Evolutionary conservation across 2,329 filamentous ascomycete species (phyloP).

Genomic region (Coniochaeta sp.): DNA sequence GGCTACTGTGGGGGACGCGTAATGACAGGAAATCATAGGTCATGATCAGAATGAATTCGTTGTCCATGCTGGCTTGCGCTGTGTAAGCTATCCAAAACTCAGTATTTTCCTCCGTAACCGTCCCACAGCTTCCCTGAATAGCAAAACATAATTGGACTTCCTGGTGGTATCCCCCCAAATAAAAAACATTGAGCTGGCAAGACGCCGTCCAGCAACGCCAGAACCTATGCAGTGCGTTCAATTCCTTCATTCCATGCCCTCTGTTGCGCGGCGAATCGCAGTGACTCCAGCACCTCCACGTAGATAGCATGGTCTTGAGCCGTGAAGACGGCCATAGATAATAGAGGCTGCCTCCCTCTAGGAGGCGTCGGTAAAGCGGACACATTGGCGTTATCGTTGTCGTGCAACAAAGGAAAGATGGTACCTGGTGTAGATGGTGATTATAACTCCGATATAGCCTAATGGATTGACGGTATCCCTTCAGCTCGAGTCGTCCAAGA

Average conservation of each 20-base stretch:
- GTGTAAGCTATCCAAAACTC: neutral
- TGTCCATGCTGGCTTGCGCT: neutral
- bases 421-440: neutral
- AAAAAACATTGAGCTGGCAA: too few species aligned
- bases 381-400: neutral
- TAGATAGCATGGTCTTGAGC: too few species aligned
- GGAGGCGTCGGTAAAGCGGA: neutral
- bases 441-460: neutral
- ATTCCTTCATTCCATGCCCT: neutral
- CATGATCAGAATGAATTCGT: neutral
- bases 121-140: neutral
- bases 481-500: neutral
- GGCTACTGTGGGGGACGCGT: neutral
- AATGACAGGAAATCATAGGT: neutral
- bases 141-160: neutral
- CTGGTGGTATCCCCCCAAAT: neutral
- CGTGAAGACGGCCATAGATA: neutral
- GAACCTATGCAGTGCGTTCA: neutral
- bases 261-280: neutral
- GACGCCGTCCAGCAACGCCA: conserved; percentile 2
- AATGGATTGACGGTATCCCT: neutral
- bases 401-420: neutral
- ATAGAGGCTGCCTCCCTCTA: neutral
- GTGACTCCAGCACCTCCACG: neutral
- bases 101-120: neutral